phyloP scores from a whole-genome alignment of 164 flowering plant species.

The Dillenia suffruticosa region DNA sequence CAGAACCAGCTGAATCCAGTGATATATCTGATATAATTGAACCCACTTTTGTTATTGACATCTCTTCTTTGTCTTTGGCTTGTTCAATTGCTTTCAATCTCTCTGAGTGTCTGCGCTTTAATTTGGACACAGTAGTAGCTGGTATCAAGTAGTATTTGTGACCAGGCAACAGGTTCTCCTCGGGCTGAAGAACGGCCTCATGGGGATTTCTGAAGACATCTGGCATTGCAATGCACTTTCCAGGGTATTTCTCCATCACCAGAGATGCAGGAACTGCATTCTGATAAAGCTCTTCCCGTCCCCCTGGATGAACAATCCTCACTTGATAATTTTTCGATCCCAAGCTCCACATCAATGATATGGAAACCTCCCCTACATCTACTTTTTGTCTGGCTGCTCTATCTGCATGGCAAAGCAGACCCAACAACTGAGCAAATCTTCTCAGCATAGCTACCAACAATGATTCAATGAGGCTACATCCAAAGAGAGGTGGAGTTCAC shows the following conservation, averaged over 20 bases:
- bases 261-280: conserved; percentile 32
- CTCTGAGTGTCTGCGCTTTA: conserved; percentile 30
- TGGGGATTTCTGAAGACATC: conserved; percentile 49
- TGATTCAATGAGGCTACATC: neutral
- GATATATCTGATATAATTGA: conserved; percentile 7
- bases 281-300: conserved; percentile 41
- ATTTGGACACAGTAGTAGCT: conserved; percentile 35
- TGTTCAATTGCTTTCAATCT: conserved; percentile 8
- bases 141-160: conserved; percentile 48
- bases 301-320: conserved; percentile 54
- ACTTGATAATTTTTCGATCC: conserved; percentile 26
- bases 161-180: conserved; percentile 47
- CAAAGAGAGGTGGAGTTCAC: no score
- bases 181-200: conserved; percentile 37
- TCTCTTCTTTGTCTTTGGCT: conserved; percentile 10
- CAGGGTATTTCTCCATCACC: conserved; percentile 48
- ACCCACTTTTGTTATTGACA: conserved; percentile 9
- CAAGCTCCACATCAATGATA: conserved; percentile 13
- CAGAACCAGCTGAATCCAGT: conserved; percentile 34
- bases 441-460: conserved; percentile 25
- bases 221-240: conserved; percentile 44
- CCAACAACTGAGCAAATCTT: conserved; percentile 14
- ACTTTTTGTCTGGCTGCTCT: conserved; percentile 12
- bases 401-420: neutral
- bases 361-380: conserved; percentile 11